phyloP scores from a whole-genome alignment of 805 yeast genomes.

The Candida yuanshanica region DNA sequence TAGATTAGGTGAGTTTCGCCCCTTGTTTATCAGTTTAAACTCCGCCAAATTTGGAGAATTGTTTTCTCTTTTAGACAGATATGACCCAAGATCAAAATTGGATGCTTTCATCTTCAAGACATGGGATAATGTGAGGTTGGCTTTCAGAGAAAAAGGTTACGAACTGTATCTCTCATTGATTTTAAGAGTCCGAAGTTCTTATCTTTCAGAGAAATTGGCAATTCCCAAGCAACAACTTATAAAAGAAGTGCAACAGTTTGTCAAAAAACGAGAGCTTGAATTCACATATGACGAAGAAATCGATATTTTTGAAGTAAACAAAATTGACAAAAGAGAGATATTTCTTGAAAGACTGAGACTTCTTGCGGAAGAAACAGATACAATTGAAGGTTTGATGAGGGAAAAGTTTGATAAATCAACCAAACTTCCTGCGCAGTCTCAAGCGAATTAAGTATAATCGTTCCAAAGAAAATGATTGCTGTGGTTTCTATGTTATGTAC shows the following conservation, averaged over 20 bases:
- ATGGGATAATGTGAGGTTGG: constrained; percentile 21
- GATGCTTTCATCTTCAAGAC: constrained; percentile 18
- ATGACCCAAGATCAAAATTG: constrained; percentile 11
- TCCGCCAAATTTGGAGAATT: constrained; percentile 24
- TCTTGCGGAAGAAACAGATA: constrained; percentile 18
- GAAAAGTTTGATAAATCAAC: constrained; percentile 4
- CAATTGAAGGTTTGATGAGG: constrained; percentile 11
- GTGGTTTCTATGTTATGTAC: neutral
- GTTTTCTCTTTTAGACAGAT: constrained; percentile 10
- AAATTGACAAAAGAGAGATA: constrained; percentile 9
- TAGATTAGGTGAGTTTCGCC: constrained; percentile 17
- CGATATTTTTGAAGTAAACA: constrained; percentile 11
- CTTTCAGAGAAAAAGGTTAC: constrained; percentile 26
- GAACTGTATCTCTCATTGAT: constrained; percentile 28
- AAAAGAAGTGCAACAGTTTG: constrained; percentile 14
- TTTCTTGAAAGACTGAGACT: constrained; percentile 13
- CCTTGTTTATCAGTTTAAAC: constrained; percentile 19
- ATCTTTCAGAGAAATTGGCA: constrained; percentile 13
- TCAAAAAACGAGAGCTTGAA: constrained; percentile 10
- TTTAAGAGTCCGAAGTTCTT: constrained; percentile 15
- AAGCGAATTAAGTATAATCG: neutral
- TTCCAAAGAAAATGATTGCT: neutral
- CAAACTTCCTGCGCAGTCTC: neutral
- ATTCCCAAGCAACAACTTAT: constrained; percentile 13
- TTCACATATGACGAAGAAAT: constrained; percentile 9